Evolutionary conservation across 2,329 filamentous ascomycete genomes (phyloP), one percentile per base, ranked within the genome.

Genomic region (Fusarium hostae): DNA sequence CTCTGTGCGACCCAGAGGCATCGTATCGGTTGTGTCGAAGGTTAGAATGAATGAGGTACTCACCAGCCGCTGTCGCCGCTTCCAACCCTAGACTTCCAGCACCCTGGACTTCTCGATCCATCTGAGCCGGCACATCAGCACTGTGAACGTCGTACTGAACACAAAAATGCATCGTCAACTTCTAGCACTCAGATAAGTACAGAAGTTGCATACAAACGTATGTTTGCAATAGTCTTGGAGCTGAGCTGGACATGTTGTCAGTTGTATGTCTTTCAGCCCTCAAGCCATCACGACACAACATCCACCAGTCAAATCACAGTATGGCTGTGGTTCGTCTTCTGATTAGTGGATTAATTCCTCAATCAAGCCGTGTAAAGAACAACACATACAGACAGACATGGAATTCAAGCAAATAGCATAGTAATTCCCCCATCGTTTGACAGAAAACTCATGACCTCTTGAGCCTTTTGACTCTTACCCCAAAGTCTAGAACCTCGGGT

Each of bases 281-380:
- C 7, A 10, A 37, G 6, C 1, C 20, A 15, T 10, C 6, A 24
- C 11, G 3, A 2, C 3, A 35, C 11, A 40, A 41, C 26, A 16
- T 67, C 63, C 63, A 67, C 64, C 55, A 67, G 55, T 67, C 24
- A 67, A 0, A 26, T 5, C 18, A 4, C 12, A 10, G 4, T 2
- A 26, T 2, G 4, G 15, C 5, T 6, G 28, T 6, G 8, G 16
- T 43, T 43, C 12, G 50, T 3, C 10, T 18, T 13, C 6, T 54
- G 47, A 67, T 67, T 67, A 61, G 64, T 67, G 64, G 64, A 61
- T n/a, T 45, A 67, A 67, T 30, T 20, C 16, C 26, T 16, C 22
- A 40, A 6, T 15, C 30, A 47, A 39, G 32, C 59, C 59, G 50
- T 9, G 20, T 8, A 63, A 24, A 61, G 45, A 26, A 41, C n/a